Evolutionary conservation across 257 asterid species (phyloP), one percentile per base, ranked within the genome.

Genomic region (Anisodus acutangulus): DNA sequence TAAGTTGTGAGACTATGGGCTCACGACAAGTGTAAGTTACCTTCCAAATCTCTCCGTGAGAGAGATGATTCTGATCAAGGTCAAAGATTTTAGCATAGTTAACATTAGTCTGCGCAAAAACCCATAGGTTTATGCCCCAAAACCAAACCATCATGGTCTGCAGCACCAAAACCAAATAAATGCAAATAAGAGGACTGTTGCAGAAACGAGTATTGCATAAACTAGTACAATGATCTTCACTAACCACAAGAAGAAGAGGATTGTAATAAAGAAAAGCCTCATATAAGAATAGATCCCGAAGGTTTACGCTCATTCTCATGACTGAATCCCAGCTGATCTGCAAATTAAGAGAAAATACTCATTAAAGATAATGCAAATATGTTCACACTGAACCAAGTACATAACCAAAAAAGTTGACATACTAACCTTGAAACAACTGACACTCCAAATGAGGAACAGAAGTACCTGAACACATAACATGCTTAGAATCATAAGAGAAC

Each of bases 261-360:
- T 97, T 97, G 84, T 95, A 97, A 90, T 97, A 97, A 92, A 97
- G 91, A 90, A 97, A 97, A 69, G 97, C 99, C 94, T 97, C 99
- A 17, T 97, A 97, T 51, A 95, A 85, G 91, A 97, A 97, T 83
- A 97, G 91, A 88, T 97, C 98, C 70, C 94, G 93, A 85, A 93
- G 91, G 92, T 94, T 98, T 82, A 84, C 93, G 81, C 98, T 93
- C 99, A 97, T 97, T 93, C 98, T 91, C 98, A 95, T 94, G 83
- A 97, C 99, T 63, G 99, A 94, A 89, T 95, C 97, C 99, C 98
- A 94, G 90, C 98, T 97, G 78, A 97, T 89, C 99, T 97, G 95
- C 88, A 86, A 86, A 88, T 78, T 82, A 81, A 68, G 39, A 76
- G 79, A 54, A 84, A 58, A 80, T 51, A n/a, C 64, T 78, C 89